Evolutionary conservation across 176 grass and related monocot genomes (phyloP).

Genomic region (Melocanna baccifera): DNA sequence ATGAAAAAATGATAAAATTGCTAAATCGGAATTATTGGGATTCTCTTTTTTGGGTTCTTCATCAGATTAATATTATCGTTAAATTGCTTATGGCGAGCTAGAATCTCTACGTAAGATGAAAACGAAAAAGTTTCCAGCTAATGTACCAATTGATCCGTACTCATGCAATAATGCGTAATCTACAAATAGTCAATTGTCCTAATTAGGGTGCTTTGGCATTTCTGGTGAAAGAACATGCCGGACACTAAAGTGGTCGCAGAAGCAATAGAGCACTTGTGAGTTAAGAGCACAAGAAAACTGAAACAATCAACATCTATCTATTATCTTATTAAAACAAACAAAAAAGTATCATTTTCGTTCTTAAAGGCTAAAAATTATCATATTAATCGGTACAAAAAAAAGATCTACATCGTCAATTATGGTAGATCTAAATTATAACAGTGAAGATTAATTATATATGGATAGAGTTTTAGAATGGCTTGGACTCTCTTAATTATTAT

Average conservation of each 20-base stretch:
- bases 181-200: neutral
- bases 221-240: constrained; percentile 15
- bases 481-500: no score
- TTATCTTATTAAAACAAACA: no score
- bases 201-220: constrained; percentile 18
- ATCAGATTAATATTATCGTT: neutral
- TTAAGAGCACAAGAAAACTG: neutral
- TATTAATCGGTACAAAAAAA: neutral
- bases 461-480: no score
- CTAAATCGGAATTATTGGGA: neutral
- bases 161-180: constrained; percentile 34
- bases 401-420: no score
- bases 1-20: neutral
- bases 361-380: neutral
- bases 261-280: neutral
- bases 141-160: neutral
- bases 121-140: neutral
- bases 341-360: neutral
- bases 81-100: no score
- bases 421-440: no score
- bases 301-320: no score
- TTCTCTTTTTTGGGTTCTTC: neutral
- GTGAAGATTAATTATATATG: no score
- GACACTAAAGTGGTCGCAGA: neutral
- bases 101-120: neutral